Percentiles rank a stretch among this genome's conserved stretches.
Conservation (phyloP, 495 filamentous ascomycete species). For the Penicillium flavigenum region DNA sequence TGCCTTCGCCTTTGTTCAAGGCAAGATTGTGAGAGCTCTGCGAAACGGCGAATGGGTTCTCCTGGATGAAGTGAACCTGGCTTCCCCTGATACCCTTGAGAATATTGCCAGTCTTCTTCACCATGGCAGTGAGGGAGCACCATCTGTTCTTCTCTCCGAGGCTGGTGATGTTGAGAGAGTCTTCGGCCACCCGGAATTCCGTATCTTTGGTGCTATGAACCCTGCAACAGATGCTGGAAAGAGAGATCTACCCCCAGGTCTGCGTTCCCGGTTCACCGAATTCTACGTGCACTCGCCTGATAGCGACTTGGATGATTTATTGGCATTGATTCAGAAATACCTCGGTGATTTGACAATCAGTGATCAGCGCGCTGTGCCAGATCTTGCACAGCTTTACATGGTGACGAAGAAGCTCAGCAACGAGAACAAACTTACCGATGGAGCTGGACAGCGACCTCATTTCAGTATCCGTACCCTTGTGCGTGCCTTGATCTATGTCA, state of each 20-base stretch:
- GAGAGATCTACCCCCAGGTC: slow-evolving; percentile 80
- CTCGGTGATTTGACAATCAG: slow-evolving; percentile 65
- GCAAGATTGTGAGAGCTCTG: slow-evolving; percentile 87
- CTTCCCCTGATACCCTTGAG: slow-evolving; percentile 90
- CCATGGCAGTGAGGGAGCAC: slow-evolving; percentile 59
- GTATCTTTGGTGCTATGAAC: slow-evolving; percentile 98
- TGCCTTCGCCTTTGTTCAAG: slow-evolving; percentile 93
- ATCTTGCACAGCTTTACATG: slow-evolving; percentile 82
- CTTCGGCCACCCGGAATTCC: slow-evolving; percentile 86
- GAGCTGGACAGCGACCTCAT: slow-evolving; percentile 88
- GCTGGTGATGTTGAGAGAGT: slow-evolving; percentile 87
- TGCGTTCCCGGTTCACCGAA: slow-evolving; percentile 88
- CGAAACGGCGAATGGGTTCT: slow-evolving; percentile 97
- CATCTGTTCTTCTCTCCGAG: slow-evolving; percentile 86
- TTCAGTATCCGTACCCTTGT: slow-evolving; percentile 97
- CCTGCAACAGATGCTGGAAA: slow-evolving; percentile 97
- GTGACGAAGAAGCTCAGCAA: slow-evolving; percentile 79
- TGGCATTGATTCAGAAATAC: slow-evolving; percentile 82
- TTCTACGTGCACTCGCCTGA: slow-evolving; percentile 90
- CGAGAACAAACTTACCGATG: slow-evolving; percentile 83
- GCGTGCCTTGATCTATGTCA: slow-evolving; percentile 80
- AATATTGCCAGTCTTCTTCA: slow-evolving; percentile 85
- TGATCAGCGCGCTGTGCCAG: slow-evolving; percentile 64
- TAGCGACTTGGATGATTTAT: slow-evolving; percentile 74
- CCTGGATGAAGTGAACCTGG: slow-evolving; percentile 97